Percentiles rank a stretch among this genome's conserved stretches.
These are phyloP conservation scores for Nyctanthes arbortristis DNA, from an alignment of 257 asterid genomes.

Conservation along the genomic window DNA sequence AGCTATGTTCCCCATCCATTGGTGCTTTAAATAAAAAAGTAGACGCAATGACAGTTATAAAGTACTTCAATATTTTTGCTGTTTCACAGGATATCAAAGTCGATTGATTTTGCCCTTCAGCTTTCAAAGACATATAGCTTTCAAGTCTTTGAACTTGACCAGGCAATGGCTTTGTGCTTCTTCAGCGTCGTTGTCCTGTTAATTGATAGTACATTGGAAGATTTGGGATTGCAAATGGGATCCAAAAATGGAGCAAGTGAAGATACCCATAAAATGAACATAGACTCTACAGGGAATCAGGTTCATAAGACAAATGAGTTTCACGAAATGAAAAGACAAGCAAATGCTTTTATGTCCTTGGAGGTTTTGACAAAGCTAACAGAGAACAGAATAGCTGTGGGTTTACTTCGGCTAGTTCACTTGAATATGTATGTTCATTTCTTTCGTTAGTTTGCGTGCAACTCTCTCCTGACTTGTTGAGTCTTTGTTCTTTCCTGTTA, in stretches of 20 bases:
- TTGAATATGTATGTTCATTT: neutral
- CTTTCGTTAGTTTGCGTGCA: neutral
- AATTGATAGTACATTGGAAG: conserved; percentile 11
- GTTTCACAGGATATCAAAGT: conserved; percentile 17
- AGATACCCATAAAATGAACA: conserved; percentile 2
- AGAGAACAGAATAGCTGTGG: neutral
- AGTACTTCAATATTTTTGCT: neutral
- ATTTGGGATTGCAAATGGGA: conserved; percentile 19
- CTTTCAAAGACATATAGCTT: conserved; percentile 14
- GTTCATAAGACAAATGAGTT: conserved; percentile 2
- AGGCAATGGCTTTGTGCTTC: conserved; percentile 9
- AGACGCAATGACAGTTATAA: neutral
- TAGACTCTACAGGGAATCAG: conserved; percentile 7
- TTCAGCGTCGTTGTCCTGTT: neutral
- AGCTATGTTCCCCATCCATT: neutral
- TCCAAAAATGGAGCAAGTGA: conserved; percentile 8
- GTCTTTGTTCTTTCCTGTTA: neutral
- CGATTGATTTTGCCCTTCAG: conserved; percentile 18
- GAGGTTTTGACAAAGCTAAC: conserved; percentile 5
- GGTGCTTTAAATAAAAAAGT: neutral
- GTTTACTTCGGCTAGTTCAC: neutral
- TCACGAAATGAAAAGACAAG: neutral
- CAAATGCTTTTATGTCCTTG: neutral
- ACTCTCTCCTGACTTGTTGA: neutral
- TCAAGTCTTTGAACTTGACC: conserved; percentile 11